Conservation (phyloP, 352 stramenopile genomes). For the Aphanomyces invadans region DNA sequence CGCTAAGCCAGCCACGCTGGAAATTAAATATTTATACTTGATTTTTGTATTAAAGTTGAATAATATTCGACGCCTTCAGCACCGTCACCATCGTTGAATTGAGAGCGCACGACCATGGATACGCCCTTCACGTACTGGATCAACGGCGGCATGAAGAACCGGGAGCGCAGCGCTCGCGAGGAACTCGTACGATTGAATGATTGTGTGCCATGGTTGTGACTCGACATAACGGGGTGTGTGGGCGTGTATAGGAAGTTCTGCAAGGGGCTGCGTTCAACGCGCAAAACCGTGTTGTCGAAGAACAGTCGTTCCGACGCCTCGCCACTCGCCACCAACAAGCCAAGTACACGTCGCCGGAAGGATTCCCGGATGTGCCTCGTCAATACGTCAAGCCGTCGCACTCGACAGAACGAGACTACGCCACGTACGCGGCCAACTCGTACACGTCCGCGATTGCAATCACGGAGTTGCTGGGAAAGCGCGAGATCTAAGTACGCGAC, state of each 20-base stretch:
- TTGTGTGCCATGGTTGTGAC: background rate
- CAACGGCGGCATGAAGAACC: slow-evolving; percentile 22
- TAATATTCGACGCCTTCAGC: background rate
- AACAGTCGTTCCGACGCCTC: background rate
- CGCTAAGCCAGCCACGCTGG: slow-evolving; percentile 1
- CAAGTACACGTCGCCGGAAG: slow-evolving; percentile 23
- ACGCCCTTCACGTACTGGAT: slow-evolving; percentile 23
- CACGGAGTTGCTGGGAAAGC: slow-evolving; percentile 66
- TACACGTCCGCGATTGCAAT: slow-evolving; percentile 79
- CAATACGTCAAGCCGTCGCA: slow-evolving; percentile 68
- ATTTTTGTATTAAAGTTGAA: slow-evolving; percentile 12
- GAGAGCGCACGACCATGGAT: background rate
- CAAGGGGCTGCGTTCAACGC: slow-evolving; percentile 13
- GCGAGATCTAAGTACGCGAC: slow-evolving; percentile 60
- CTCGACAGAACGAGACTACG: slow-evolving; percentile 56
- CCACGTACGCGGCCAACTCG: slow-evolving; percentile 79
- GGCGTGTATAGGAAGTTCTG: slow-evolving; percentile 19
- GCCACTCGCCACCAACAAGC: slow-evolving; percentile 5
- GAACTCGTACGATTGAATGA: slow-evolving; percentile 6
- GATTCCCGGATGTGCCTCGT: slow-evolving; percentile 62
- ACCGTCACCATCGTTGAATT: background rate
- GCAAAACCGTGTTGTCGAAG: slow-evolving; percentile 13
- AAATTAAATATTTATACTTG: slow-evolving; percentile 19
- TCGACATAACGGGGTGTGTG: too few relatives aligned
- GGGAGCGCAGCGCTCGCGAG: slow-evolving; percentile 15